phyloP scores from a whole-genome alignment of 768 basidiomycete genomes.

The Lentinus tigrinus region DNA sequence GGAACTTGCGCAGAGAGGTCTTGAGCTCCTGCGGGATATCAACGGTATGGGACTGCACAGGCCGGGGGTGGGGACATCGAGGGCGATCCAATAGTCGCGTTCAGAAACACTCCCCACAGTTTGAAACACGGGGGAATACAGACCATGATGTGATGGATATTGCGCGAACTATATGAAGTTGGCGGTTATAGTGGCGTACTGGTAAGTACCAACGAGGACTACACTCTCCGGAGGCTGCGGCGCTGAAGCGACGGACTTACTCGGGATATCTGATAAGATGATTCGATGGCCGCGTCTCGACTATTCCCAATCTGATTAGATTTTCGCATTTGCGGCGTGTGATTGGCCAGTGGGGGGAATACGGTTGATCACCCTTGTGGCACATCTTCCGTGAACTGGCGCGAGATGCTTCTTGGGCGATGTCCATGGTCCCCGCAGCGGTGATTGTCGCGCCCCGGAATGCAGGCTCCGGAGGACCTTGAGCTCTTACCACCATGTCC shows the following conservation, averaged over 20 bases:
- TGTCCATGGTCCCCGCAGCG: too few species aligned
- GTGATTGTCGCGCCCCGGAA: too few species aligned
- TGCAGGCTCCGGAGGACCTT: neutral
- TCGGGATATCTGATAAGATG: constrained; percentile 15
- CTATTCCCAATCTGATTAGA: neutral
- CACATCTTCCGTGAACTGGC: neutral
- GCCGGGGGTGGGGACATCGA: neutral
- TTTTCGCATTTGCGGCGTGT: neutral
- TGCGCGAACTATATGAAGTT: neutral
- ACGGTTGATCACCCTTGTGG: neutral
- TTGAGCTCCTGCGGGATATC: constrained; percentile 83
- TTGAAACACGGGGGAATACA: neutral
- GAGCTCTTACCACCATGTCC: neutral
- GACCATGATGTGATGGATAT: constrained; percentile 2
- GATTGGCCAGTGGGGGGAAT: too few species aligned
- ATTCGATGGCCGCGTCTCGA: too few species aligned
- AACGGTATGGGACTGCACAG: constrained; percentile 64
- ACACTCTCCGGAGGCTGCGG: too few species aligned
- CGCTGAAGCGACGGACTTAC: too few species aligned
- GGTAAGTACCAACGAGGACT: neutral
- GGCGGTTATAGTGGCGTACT: too few species aligned
- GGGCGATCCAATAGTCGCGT: too few species aligned
- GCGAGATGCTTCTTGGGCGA: neutral
- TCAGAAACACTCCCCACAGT: neutral
- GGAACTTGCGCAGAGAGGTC: constrained; percentile 79